Evolutionary conservation across 257 asterid species (phyloP).

Genomic region (Leptodermis oblonga): DNA sequence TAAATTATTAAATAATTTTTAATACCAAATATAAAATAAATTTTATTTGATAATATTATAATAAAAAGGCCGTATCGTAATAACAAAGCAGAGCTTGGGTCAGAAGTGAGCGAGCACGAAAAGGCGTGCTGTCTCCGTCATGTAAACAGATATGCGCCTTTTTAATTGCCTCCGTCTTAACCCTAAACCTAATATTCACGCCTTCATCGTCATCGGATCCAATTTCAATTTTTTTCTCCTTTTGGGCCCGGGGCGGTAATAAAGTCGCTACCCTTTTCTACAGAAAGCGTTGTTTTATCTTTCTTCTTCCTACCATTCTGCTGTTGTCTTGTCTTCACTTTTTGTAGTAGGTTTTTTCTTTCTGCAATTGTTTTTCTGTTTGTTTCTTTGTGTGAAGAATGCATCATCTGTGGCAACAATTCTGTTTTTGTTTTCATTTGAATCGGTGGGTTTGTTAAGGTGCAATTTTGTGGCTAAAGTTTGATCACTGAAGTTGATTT

Average conservation of each 20-base stretch:
- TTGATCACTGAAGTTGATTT: background rate
- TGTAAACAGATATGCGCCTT: background rate
- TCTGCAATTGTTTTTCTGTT: background rate
- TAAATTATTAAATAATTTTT: too few species aligned
- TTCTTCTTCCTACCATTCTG: background rate
- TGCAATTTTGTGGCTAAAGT: background rate
- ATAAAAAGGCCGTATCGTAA: background rate
- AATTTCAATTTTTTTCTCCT: background rate
- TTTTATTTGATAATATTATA: too few species aligned
- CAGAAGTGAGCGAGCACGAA: background rate
- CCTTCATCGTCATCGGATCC: slow-evolving; percentile 1
- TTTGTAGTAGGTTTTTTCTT: background rate
- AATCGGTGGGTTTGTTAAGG: background rate
- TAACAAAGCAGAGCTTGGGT: background rate
- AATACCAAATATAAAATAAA: too few species aligned
- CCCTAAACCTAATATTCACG: slow-evolving; percentile 18
- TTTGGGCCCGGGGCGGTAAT: slow-evolving; percentile 9
- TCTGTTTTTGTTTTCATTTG: background rate
- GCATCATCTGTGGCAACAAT: background rate
- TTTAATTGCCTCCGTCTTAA: background rate
- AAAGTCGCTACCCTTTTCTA: background rate
- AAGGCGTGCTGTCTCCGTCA: slow-evolving; percentile 10
- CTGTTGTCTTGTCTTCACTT: background rate
- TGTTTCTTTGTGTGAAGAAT: background rate
- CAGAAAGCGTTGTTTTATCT: slow-evolving; percentile 5